Percentiles rank a stretch among this genome's conserved stretches.
Evolutionary conservation across 2,329 filamentous ascomycete species (phyloP).

Genomic region (Zasmidium cellare): DNA sequence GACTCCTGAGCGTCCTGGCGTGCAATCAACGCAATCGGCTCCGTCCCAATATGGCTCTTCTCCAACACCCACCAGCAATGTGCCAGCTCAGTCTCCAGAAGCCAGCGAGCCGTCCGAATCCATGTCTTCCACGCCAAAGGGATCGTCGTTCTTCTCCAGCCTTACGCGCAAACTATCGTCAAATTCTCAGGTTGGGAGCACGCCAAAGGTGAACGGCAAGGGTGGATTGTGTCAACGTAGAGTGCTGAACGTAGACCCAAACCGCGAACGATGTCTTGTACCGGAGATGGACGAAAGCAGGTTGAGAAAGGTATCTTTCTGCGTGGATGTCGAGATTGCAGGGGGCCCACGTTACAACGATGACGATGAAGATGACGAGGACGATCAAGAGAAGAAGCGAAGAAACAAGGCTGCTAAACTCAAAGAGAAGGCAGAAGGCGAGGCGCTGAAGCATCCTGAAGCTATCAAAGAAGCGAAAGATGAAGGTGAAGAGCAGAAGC

Average conservation of each 20-base stretch:
- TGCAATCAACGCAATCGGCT: constrained; percentile 10
- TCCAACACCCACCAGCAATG: constrained; percentile 53
- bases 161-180: constrained; percentile 82
- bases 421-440: constrained; percentile 71
- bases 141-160: constrained; percentile 74
- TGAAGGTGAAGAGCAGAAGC: constrained; percentile 42
- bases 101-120: constrained; percentile 18
- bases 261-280: constrained; percentile 76
- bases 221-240: constrained; percentile 77
- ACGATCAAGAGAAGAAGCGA: constrained; percentile 49
- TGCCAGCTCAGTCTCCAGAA: constrained; percentile 21
- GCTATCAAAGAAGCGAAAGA: constrained; percentile 57
- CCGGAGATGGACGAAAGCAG: constrained; percentile 78
- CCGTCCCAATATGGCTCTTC: constrained; percentile 35
- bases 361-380: constrained; percentile 54
- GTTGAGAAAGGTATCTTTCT: constrained; percentile 86
- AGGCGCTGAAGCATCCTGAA: constrained; percentile 68
- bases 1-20: constrained; percentile 20
- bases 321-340: constrained; percentile 95
- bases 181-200: constrained; percentile 41
- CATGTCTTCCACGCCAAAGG: constrained; percentile 71
- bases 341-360: constrained; percentile 73
- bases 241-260: constrained; percentile 80
- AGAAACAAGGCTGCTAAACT: constrained; percentile 63
- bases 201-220: constrained; percentile 53